Percentiles rank a stretch among this genome's conserved stretches.
phyloP scores from a whole-genome alignment of 1,139 yeast species.

The Hansenula sp. region DNA sequence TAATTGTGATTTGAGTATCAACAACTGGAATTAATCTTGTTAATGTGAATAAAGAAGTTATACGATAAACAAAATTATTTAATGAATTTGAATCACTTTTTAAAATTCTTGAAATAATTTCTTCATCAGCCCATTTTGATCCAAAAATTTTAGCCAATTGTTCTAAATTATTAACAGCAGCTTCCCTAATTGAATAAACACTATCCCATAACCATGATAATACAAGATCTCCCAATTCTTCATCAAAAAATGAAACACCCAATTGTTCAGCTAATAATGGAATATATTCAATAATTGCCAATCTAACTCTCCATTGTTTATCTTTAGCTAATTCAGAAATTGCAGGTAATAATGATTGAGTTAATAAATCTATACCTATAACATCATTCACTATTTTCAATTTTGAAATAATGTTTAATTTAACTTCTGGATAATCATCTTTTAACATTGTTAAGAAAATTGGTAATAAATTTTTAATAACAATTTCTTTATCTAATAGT shows the following conservation, averaged over 20 bases:
- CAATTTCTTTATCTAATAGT: conserved; percentile 76
- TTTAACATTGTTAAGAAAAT: conserved; percentile 89
- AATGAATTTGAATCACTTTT: conserved; percentile 38
- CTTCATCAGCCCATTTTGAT: conserved; percentile 86
- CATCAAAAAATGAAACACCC: conserved; percentile 90
- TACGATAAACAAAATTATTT: conserved; percentile 72
- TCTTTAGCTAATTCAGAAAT: conserved; percentile 95
- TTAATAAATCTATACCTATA: conserved; percentile 83
- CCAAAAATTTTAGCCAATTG: conserved; percentile 86
- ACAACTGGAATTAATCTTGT: conserved; percentile 73
- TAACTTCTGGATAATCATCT: conserved; percentile 95
- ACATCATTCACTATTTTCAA: conserved; percentile 90
- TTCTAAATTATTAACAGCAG: conserved; percentile 82
- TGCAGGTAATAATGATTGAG: conserved; percentile 90
- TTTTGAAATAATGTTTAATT: conserved; percentile 89
- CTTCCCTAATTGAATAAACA: conserved; percentile 93
- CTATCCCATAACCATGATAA: conserved; percentile 99
- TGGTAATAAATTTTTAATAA: conserved; percentile 81
- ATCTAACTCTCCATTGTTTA: conserved; percentile 94
- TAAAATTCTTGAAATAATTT: conserved; percentile 74
- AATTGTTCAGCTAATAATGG: conserved; percentile 95
- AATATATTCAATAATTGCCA: conserved; percentile 95
- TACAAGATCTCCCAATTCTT: conserved; percentile 84
- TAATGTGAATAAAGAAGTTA: conserved; percentile 86
- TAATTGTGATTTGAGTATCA: conserved; percentile 50